Evolutionary conservation across 345 rosid species (phyloP).

Genomic region (Bruguiera sexangula): DNA sequence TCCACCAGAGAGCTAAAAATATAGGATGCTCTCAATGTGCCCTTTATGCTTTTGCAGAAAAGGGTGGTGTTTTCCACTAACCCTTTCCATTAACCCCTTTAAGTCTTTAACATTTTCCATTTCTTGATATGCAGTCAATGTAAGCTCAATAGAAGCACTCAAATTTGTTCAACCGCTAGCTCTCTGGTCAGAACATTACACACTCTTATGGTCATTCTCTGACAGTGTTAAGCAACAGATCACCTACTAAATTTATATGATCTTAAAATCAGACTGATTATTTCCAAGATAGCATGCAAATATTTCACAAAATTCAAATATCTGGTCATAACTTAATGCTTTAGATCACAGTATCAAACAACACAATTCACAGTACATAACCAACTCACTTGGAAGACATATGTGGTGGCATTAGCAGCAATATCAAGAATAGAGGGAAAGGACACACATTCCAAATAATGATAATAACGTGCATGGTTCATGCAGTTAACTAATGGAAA

Average conservation of each 20-base stretch:
- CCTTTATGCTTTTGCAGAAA: no score
- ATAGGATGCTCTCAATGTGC: no score
- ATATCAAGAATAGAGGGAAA: not conserved
- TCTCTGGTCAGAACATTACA: not conserved
- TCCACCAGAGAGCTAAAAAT: no score
- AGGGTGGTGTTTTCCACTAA: no score
- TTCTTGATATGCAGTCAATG: not conserved
- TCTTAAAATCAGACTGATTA: not conserved
- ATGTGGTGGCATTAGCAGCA: not conserved
- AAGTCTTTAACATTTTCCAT: no score
- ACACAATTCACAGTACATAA: not conserved
- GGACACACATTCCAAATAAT: not conserved
- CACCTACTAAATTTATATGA: not conserved
- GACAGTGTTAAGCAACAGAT: not conserved
- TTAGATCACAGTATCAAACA: not conserved
- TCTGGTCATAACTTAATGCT: not conserved
- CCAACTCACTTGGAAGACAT: not conserved
- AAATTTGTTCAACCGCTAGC: not conserved
- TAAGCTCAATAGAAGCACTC: not conserved
- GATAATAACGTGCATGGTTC: conserved; percentile 17
- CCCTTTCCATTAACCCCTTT: no score
- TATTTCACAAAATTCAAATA: not conserved
- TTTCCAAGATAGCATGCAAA: not conserved
- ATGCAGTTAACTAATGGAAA: not conserved
- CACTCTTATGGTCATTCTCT: not conserved